These are phyloP conservation scores for Arctium minus DNA, from an alignment of 129 eudicot species.

Conservation along the genomic window DNA sequence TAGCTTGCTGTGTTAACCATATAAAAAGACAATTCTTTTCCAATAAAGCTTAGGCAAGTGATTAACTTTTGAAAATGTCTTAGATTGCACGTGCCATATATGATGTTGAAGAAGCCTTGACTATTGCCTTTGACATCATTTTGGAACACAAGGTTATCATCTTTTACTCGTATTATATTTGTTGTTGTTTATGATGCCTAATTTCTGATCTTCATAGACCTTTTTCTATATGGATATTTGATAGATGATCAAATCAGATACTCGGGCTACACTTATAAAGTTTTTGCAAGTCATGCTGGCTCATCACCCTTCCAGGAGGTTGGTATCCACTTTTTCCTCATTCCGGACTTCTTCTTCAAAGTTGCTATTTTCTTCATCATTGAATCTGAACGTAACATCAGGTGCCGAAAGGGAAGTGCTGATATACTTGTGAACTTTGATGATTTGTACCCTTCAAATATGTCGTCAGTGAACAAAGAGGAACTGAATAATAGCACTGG, in stretches of 20 bases:
- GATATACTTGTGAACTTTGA: conserved; percentile 79
- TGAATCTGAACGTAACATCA: conserved; percentile 19
- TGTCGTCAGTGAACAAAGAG: conserved; percentile 25
- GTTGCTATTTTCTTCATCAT: conserved; percentile 8
- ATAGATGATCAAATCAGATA: conserved; percentile 77
- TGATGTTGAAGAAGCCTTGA: conserved; percentile 88
- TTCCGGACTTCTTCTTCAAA: not conserved
- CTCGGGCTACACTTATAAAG: conserved; percentile 56
- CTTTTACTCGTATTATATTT: not conserved
- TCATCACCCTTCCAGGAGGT: conserved; percentile 91
- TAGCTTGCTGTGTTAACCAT: not conserved
- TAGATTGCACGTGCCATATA: conserved; percentile 68
- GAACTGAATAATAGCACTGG: conserved; percentile 29
- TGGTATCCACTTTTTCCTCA: conserved; percentile 14
- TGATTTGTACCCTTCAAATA: conserved; percentile 45
- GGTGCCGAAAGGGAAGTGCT: conserved; percentile 91
- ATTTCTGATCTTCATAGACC: not conserved
- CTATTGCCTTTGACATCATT: conserved; percentile 69
- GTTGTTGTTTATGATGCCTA: not conserved
- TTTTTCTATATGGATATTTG: not conserved
- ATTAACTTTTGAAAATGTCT: conserved; percentile 18
- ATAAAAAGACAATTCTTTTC: not conserved
- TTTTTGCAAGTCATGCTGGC: conserved; percentile 81
- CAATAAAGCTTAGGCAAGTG: not conserved
- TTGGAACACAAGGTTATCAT: conserved; percentile 55